These are phyloP conservation scores for Mangifera indica DNA, from an alignment of 345 rosid genomes.

Conservation along the genomic window DNA sequence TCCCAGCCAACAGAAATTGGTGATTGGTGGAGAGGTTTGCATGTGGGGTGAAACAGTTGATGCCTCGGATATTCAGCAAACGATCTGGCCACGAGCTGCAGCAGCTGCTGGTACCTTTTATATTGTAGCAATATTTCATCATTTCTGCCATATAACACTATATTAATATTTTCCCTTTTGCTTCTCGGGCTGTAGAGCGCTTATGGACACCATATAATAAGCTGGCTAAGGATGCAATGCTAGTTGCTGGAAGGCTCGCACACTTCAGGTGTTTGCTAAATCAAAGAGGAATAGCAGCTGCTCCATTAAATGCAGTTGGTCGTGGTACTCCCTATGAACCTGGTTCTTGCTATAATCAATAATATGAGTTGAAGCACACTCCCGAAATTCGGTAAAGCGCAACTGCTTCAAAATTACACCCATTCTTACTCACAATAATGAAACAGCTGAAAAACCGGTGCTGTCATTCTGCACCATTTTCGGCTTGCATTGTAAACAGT, in stretches of 20 bases:
- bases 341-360: constrained; percentile 60
- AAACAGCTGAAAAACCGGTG: neutral
- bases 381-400: neutral
- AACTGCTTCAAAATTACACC: neutral
- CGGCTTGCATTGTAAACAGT: too few species aligned
- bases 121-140: too few species aligned
- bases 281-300: constrained; percentile 72
- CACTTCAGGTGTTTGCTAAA: constrained; percentile 69
- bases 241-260: constrained; percentile 50
- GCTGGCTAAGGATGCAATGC: constrained; percentile 43
- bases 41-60: constrained; percentile 74
- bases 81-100: constrained; percentile 89
- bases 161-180: neutral
- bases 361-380: constrained; percentile 15
- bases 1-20: constrained; percentile 43
- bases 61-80: constrained; percentile 67
- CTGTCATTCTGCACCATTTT: too few species aligned
- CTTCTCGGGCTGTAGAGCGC: constrained; percentile 42
- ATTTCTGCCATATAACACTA: neutral
- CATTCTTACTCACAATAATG: neutral
- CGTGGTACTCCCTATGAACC: constrained; percentile 51
- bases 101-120: constrained; percentile 65
- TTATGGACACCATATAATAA: constrained; percentile 61
- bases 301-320: constrained; percentile 49
- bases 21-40: constrained; percentile 79